Evolutionary conservation across 768 basidiomycete species (phyloP).

Genomic region (Rhodotorula babjevae): DNA sequence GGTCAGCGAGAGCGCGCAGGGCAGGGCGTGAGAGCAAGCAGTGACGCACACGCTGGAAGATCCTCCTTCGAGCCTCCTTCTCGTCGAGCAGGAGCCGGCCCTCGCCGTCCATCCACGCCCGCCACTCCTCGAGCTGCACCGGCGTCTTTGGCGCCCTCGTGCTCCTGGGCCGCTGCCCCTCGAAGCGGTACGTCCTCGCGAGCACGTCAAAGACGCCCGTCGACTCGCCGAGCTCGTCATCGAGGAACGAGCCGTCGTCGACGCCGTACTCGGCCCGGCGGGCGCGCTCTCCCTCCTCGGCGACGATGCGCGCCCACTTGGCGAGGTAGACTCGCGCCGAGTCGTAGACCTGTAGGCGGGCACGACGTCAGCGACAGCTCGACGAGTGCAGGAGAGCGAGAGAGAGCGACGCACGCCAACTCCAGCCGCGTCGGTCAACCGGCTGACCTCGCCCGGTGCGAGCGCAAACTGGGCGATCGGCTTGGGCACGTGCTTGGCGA

Average conservation of each 20-base stretch:
- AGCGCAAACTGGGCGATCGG: slow-evolving; percentile 85
- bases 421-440: slow-evolving; percentile 67
- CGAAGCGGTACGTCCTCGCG: slow-evolving; percentile 53
- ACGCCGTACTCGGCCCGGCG: slow-evolving; percentile 63
- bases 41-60: slow-evolving; percentile 61
- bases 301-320: slow-evolving; percentile 85
- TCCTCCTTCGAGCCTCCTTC: slow-evolving; percentile 68
- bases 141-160: slow-evolving; percentile 76
- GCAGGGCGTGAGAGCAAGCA: neutral
- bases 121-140: slow-evolving; percentile 67
- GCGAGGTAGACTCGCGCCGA: slow-evolving; percentile 93
- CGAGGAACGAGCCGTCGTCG: slow-evolving; percentile 49
- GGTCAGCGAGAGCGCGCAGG: too few relatives aligned
- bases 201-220: slow-evolving; percentile 79
- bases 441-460: slow-evolving; percentile 65
- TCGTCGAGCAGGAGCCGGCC: slow-evolving; percentile 45
- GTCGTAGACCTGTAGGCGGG: slow-evolving; percentile 64
- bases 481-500: slow-evolving; percentile 90
- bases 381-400: neutral
- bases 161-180: slow-evolving; percentile 64
- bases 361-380: too few relatives aligned
- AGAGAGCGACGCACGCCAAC: slow-evolving; percentile 54
- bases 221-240: slow-evolving; percentile 61
- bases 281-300: slow-evolving; percentile 92
- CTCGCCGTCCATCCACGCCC: slow-evolving; percentile 60